Base-by-base conservation (phyloP, 305 asterid genomes). In the Galium porrigens region DNA sequence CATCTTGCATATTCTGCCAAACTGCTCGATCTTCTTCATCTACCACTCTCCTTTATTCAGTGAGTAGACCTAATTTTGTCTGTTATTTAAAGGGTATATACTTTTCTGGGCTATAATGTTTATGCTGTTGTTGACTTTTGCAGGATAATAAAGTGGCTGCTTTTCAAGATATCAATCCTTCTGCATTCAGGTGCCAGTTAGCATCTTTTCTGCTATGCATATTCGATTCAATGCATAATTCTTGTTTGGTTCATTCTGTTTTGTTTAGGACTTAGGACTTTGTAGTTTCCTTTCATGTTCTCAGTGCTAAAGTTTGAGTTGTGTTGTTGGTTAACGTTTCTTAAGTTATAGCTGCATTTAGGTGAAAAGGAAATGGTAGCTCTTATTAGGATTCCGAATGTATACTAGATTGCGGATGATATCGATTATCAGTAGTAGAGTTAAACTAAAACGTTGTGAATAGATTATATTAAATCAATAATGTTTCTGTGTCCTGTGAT, bases 61-160 rank as follows among this genome's bases (percentile, higher is more conserved):
- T 72, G 80, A 68, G 95, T 70, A 27, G 33, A 34, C 18, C 58
- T 10, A 41, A 20, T 18, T 32, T 39, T 10, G n/a, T 2, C 5
- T 57, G 52, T 69, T 15, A 3, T 15, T 22, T 27, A 2, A 20
- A 37, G 53, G 34, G 18, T 58, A 15, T 32, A 9, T 3, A n/a
- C n/a, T 11, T 48, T 27, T 57, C 58, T 61, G n/a, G 65, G 2
- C 36, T 65, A 30, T 29, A 42, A 51, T 17, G 3, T 54, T 54
- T 9, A 12, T 14, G 46, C 8, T 61, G 3, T 30, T 65, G 48
- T 36, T 41, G 57, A 17, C 15, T 68, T 46, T 55, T 69, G 80
- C 81, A 87, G 94, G 94, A 88, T 75, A 83, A 84, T 69, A 81
- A 60, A 66, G 81, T 84, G 39, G 81, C 83, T 68, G 91, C 91